These are phyloP conservation scores for Colletotrichum godetiae DNA, from an alignment of 2,329 filamentous ascomycete species.

Conservation along the genomic window DNA sequence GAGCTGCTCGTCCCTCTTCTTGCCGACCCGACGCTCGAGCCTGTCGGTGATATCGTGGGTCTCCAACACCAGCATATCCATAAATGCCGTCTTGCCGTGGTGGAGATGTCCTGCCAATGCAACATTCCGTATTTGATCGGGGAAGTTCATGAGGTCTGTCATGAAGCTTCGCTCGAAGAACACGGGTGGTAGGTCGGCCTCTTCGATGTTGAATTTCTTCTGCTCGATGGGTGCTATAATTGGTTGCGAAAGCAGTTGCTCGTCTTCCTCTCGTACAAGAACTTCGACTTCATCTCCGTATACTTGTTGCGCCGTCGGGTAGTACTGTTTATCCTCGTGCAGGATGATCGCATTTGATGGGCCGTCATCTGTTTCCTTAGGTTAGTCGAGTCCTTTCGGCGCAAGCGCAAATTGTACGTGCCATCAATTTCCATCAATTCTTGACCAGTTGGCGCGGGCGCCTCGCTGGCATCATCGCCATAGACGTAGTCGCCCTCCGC, in stretches of 20 bases:
- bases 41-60: conserved; percentile 88
- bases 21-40: conserved; percentile 83
- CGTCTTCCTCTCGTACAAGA: conserved; percentile 95
- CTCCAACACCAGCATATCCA: conserved; percentile 98
- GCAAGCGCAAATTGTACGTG: conserved; percentile 47
- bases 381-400: neutral
- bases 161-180: conserved; percentile 91
- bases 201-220: conserved; percentile 96
- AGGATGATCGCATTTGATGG: conserved; percentile 97
- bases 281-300: conserved; percentile 96
- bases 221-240: conserved; percentile 93
- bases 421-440: conserved; percentile 95
- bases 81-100: conserved; percentile 97
- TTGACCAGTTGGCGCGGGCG: conserved; percentile 74
- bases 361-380: conserved; percentile 62
- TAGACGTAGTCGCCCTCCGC: conserved; percentile 85
- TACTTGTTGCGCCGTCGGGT: conserved; percentile 95
- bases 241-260: conserved; percentile 89
- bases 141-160: conserved; percentile 95
- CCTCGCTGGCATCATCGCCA: conserved; percentile 77
- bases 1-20: conserved; percentile 86
- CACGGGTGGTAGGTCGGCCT: conserved; percentile 89
- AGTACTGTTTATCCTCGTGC: conserved; percentile 99
- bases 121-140: conserved; percentile 92
- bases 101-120: conserved; percentile 93